Percentiles rank a stretch among this genome's conserved stretches.
phyloP scores from a whole-genome alignment of 129 eudicot genomes.

The Chrysanthemum lavandulifolium region DNA sequence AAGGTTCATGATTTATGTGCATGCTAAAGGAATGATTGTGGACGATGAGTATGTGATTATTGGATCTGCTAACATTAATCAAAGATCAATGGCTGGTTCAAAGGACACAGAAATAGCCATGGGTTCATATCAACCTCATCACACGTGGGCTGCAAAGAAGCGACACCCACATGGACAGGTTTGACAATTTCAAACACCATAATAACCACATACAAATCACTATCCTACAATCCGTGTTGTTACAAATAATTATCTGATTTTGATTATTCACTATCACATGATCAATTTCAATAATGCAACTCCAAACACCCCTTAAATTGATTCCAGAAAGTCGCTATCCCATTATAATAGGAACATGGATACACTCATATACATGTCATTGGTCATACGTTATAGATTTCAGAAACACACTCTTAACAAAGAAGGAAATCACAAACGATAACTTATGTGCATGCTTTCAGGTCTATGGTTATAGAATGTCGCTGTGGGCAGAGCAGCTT shows the following conservation, averaged over 20 bases:
- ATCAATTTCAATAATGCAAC: too few species aligned
- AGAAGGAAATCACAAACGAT: neutral
- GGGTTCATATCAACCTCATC: slow-evolving; percentile 95
- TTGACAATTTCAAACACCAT: neutral
- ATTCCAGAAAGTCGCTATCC: neutral
- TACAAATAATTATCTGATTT: neutral
- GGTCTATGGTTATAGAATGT: slow-evolving; percentile 85
- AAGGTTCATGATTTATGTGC: slow-evolving; percentile 94
- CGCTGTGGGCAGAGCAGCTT: slow-evolving; percentile 86
- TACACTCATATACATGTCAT: neutral
- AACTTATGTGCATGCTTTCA: slow-evolving; percentile 18
- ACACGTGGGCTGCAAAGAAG: slow-evolving; percentile 60
- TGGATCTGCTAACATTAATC: slow-evolving; percentile 95
- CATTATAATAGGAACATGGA: neutral
- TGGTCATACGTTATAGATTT: neutral
- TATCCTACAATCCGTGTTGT: too few species aligned
- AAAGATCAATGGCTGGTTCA: slow-evolving; percentile 93
- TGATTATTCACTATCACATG: neutral
- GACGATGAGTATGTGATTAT: slow-evolving; percentile 91
- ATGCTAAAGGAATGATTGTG: slow-evolving; percentile 95
- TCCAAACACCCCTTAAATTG: too few species aligned
- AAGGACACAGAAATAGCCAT: slow-evolving; percentile 98
- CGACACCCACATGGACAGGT: slow-evolving; percentile 89
- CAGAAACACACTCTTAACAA: neutral
- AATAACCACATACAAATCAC: too few species aligned